Evolutionary conservation across 257 asterid genomes (phyloP).

Genomic region (Salvia splendens): DNA sequence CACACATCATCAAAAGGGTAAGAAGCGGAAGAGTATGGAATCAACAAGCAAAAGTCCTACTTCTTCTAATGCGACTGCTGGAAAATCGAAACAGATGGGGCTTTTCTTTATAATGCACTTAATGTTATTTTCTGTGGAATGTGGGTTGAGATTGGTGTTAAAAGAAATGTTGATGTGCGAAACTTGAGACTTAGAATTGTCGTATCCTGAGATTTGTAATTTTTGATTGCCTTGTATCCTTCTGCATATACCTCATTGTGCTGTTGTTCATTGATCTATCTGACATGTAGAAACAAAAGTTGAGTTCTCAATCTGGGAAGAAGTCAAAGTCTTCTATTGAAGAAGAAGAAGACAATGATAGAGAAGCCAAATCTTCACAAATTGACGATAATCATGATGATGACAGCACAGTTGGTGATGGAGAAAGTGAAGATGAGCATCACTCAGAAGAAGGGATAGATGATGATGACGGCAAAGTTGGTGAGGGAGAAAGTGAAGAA

Average conservation of each 20-base stretch:
- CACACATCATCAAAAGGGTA: constrained; percentile 42
- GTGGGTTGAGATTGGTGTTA: constrained; percentile 5
- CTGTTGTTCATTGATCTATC: constrained; percentile 22
- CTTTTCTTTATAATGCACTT: constrained; percentile 15
- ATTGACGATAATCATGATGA: constrained; percentile 42
- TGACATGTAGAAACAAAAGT: constrained; percentile 54
- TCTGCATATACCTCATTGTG: constrained; percentile 11
- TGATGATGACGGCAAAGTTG: constrained; percentile 36
- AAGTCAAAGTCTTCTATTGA: constrained; percentile 44
- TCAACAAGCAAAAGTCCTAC: constrained; percentile 53
- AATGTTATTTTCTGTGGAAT: too few relatives aligned
- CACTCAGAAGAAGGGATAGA: constrained; percentile 44
- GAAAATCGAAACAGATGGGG: constrained; percentile 61
- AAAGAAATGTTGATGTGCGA: not conserved
- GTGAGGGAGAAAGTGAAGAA: constrained; percentile 56
- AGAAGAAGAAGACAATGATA: constrained; percentile 18
- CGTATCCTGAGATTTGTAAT: not conserved
- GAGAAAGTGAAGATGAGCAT: constrained; percentile 57
- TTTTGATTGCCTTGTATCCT: not conserved
- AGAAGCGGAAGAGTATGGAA: constrained; percentile 57
- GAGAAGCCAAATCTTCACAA: too few relatives aligned
- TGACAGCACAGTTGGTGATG: constrained; percentile 39
- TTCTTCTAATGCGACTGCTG: constrained; percentile 43
- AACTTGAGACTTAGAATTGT: not conserved
- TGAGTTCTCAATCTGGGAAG: constrained; percentile 50